Evolutionary conservation across 2,329 filamentous ascomycete species (phyloP).

Genomic region (Aspergillus awamori): DNA sequence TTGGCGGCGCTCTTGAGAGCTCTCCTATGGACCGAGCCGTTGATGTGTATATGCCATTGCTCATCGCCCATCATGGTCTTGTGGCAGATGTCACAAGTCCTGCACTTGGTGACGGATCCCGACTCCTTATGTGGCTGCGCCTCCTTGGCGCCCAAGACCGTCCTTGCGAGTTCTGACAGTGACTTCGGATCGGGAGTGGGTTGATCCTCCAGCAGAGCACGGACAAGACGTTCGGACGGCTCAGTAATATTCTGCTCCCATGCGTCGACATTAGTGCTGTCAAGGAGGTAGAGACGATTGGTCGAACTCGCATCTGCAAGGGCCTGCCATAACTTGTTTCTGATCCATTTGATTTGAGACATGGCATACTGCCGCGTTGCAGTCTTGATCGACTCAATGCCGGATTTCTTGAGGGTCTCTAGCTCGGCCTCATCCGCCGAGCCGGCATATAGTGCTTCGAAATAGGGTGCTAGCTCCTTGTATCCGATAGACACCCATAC

Average conservation of each 20-base stretch:
- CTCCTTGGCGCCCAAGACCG: slow-evolving; percentile 61
- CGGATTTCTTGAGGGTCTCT: slow-evolving; percentile 58
- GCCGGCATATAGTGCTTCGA: slow-evolving; percentile 50
- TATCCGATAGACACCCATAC: slow-evolving; percentile 98
- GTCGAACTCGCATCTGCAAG: slow-evolving; percentile 59
- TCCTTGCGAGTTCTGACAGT: slow-evolving; percentile 59
- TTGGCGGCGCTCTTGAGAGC: slow-evolving; percentile 50
- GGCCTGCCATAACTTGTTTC: slow-evolving; percentile 74
- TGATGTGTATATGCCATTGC: slow-evolving; percentile 61
- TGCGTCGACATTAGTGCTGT: slow-evolving; percentile 69
- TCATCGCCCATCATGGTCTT: slow-evolving; percentile 58
- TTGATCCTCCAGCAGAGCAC: slow-evolving; percentile 63
- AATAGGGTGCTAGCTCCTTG: slow-evolving; percentile 81
- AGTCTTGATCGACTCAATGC: slow-evolving; percentile 75
- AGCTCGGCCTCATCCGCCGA: slow-evolving; percentile 45
- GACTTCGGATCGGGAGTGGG: slow-evolving; percentile 59
- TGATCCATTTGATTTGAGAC: slow-evolving; percentile 84
- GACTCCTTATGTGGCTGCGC: slow-evolving; percentile 49
- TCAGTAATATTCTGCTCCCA: slow-evolving; percentile 68
- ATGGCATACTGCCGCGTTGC: slow-evolving; percentile 87
- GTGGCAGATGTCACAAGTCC: slow-evolving; percentile 69
- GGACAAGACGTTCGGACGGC: slow-evolving; percentile 65
- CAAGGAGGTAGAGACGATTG: slow-evolving; percentile 72
- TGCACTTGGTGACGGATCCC: slow-evolving; percentile 55
- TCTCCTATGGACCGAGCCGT: slow-evolving; percentile 61